Evolutionary conservation across 345 rosid species (phyloP).

Genomic region (Salix exigua): DNA sequence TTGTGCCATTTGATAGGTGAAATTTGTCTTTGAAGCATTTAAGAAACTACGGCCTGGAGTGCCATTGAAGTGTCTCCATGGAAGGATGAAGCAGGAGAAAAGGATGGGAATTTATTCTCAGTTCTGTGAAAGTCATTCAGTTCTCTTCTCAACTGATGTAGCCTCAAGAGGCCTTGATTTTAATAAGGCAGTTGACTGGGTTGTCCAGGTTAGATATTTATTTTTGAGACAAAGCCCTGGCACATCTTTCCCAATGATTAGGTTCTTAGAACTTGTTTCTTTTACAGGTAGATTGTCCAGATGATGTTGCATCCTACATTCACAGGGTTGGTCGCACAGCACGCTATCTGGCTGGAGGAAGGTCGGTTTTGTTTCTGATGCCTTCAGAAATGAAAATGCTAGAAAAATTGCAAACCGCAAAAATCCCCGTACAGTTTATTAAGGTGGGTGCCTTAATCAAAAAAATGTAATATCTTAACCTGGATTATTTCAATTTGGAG

Average conservation of each 20-base stretch:
- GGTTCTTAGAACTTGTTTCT: slow-evolving; percentile 10
- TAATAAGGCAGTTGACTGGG: slow-evolving; percentile 93
- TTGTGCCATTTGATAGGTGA: slow-evolving; percentile 47
- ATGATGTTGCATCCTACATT: slow-evolving; percentile 84
- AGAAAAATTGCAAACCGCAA: slow-evolving; percentile 70
- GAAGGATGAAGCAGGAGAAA: slow-evolving; percentile 88
- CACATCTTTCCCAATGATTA: not conserved
- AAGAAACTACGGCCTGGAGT: slow-evolving; percentile 93
- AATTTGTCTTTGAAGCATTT: slow-evolving; percentile 88
- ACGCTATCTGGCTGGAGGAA: slow-evolving; percentile 68
- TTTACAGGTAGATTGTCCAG: slow-evolving; percentile 86
- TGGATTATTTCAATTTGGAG: slow-evolving; percentile 2
- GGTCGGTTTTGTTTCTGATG: slow-evolving; percentile 69
- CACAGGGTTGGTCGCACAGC: slow-evolving; percentile 99
- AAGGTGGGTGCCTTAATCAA: slow-evolving; percentile 46
- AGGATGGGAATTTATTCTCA: slow-evolving; percentile 79
- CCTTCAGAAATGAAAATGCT: slow-evolving; percentile 95
- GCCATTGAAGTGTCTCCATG: slow-evolving; percentile 90
- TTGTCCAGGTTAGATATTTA: slow-evolving; percentile 65
- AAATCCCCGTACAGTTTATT: slow-evolving; percentile 59
- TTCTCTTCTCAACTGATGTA: slow-evolving; percentile 91
- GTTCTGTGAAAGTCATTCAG: slow-evolving; percentile 73
- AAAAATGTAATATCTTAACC: not conserved
- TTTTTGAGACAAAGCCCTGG: not conserved
- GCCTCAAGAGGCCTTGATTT: slow-evolving; percentile 96